Evolutionary conservation across 2,329 filamentous ascomycete species (phyloP), one percentile per base, ranked within the genome.

Genomic region (Sporothrix brunneoviolacea): DNA sequence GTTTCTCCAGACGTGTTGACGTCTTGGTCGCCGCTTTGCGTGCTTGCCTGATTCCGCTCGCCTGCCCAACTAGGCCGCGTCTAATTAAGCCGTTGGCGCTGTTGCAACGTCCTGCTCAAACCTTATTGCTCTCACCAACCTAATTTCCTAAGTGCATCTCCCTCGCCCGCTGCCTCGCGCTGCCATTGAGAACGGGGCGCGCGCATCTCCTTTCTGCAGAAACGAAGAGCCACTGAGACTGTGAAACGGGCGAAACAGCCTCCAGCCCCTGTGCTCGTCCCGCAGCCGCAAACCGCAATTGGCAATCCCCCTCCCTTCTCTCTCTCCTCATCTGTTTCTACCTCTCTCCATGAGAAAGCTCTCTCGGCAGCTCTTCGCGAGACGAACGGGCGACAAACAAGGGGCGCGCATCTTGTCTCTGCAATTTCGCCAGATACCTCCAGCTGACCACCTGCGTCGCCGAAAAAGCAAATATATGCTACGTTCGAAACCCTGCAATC

Each of bases 191-290:
- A 46, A 38, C 22, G 35, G 44, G 36, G 24, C 27, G n/a, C 8
- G 44, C 33, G 24, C 44, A 37, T 22, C 43, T 12, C 8, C n/a
- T 24, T n/a, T 22, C 24, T 28, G 24, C 24, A 38, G 35, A 21
- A 19, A 5, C 28, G 18, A 16, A 33, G 22, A 16, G 19, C 27
- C 44, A 18, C 27, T n/a, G 37, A 32, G 28, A 18, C 36, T 45
- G 37, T 52, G 51, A 53, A 49, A 53, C 51, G 36, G 28, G 21
- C 46, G 41, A 53, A 53, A 52, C 50, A 46, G 44, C 24, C 24
- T 13, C 50, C 39, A 43, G 32, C 50, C 41, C 50, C 39, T 24
- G 28, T 24, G 37, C 49, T 24, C 30, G 27, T 51, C 49, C 42
- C 42, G 28, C 36, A 32, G 37, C 32, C 37, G 42, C 36, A 51